phyloP scores from a whole-genome alignment of 805 yeast species.

The Metschnikowia baotianmanensis region DNA sequence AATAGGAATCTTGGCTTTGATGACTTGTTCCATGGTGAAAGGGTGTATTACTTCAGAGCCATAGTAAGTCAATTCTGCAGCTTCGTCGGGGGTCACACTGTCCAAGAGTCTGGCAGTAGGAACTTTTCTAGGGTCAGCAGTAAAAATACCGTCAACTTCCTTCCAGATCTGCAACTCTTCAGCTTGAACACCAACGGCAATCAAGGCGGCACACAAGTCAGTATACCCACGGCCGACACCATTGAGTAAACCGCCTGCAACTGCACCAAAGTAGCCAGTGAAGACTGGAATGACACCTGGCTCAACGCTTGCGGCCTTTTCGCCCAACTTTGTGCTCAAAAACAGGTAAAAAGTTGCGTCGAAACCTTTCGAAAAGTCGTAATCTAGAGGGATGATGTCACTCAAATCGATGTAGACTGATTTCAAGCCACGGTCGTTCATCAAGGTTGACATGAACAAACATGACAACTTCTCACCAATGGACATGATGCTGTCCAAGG shows the following conservation, averaged over 20 bases:
- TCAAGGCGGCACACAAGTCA: slow-evolving; percentile 93
- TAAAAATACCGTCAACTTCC: slow-evolving; percentile 97
- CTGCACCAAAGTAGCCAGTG: slow-evolving; percentile 92
- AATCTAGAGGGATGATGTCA: slow-evolving; percentile 62
- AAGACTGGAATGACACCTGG: slow-evolving; percentile 71
- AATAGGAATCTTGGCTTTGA: slow-evolving; percentile 92
- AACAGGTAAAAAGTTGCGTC: slow-evolving; percentile 64
- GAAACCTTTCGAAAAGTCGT: slow-evolving; percentile 55
- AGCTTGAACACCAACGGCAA: slow-evolving; percentile 90
- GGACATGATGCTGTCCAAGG: slow-evolving; percentile 86
- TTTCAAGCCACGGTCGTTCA: slow-evolving; percentile 77
- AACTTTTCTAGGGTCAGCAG: slow-evolving; percentile 97
- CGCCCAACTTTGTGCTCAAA: slow-evolving; percentile 52
- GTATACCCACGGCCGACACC: slow-evolving; percentile 98
- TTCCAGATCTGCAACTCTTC: slow-evolving; percentile 98
- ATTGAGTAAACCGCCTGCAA: slow-evolving; percentile 92
- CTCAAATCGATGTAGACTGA: slow-evolving; percentile 81
- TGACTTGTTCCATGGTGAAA: slow-evolving; percentile 98
- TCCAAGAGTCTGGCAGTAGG: slow-evolving; percentile 80
- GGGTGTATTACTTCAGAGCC: slow-evolving; percentile 99
- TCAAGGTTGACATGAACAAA: slow-evolving; percentile 78
- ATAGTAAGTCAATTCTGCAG: slow-evolving; percentile 95
- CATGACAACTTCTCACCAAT: slow-evolving; percentile 94
- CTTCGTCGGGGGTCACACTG: slow-evolving; percentile 96
- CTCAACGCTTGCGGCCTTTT: slow-evolving; percentile 43